Percentiles rank a stretch among this genome's conserved stretches.
phyloP scores from a whole-genome alignment of 2,329 filamentous ascomycete genomes.

The Biscogniauxia sp. region DNA sequence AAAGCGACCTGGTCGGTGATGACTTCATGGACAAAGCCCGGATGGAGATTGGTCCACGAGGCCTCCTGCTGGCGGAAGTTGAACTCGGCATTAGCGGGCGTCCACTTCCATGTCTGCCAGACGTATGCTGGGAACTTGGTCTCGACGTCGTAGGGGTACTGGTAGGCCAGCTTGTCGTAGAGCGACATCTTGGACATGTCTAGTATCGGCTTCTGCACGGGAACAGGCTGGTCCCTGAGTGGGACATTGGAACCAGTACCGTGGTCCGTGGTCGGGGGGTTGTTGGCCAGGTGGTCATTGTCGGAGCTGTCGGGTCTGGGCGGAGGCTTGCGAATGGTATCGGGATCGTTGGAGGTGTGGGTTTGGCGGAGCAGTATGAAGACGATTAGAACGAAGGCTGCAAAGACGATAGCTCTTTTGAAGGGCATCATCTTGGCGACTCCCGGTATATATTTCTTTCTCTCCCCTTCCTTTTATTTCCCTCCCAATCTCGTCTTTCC shows the following conservation, averaged over 20 bases:
- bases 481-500: not conserved
- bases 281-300: constrained; percentile 14
- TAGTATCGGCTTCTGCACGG: constrained; percentile 61
- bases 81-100: constrained; percentile 75
- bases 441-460: not conserved
- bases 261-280: constrained; percentile 22
- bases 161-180: constrained; percentile 80
- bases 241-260: constrained; percentile 8
- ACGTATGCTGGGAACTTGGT: constrained; percentile 94
- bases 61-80: constrained; percentile 80
- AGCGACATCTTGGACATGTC: constrained; percentile 72
- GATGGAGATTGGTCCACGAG: constrained; percentile 84
- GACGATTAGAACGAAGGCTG: constrained; percentile 33
- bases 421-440: constrained; percentile 33
- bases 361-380: constrained; percentile 35
- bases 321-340: constrained; percentile 25
- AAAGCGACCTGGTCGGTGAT: constrained; percentile 87
- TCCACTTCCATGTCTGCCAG: constrained; percentile 98
- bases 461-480: not conserved
- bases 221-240: constrained; percentile 32
- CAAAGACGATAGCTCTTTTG: constrained; percentile 32
- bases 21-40: constrained; percentile 92
- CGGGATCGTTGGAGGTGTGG: constrained; percentile 27
- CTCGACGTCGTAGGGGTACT: constrained; percentile 89
- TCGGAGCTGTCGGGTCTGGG: constrained; percentile 23